These are phyloP conservation scores for Penicillium desertorum DNA, from an alignment of 495 filamentous ascomycete genomes.

Conservation along the genomic window DNA sequence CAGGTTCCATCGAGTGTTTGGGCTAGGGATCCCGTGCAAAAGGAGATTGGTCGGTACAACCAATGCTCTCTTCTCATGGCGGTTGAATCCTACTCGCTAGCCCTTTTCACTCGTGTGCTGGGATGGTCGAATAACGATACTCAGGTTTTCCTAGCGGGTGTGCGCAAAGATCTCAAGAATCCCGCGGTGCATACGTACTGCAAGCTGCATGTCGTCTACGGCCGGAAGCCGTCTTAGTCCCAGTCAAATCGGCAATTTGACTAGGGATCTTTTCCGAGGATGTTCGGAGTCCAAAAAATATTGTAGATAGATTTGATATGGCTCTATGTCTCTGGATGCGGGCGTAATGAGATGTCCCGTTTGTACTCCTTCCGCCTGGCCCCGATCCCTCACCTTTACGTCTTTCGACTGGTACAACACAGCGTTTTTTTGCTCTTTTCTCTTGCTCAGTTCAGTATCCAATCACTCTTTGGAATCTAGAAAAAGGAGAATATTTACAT, in stretches of 20 bases:
- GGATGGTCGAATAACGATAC: constrained; percentile 58
- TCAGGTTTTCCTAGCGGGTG: constrained; percentile 53
- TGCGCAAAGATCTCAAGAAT: constrained; percentile 54
- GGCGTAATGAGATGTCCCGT: not conserved
- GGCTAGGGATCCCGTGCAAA: constrained; percentile 45
- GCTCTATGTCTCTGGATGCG: not conserved
- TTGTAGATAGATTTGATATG: constrained; percentile 3
- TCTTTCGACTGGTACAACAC: constrained; percentile 1
- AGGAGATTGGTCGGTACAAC: constrained; percentile 46
- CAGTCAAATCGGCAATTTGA: constrained; percentile 17
- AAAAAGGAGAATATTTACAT: not conserved
- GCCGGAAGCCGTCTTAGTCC: constrained; percentile 27
- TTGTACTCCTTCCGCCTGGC: not conserved
- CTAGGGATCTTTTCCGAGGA: constrained; percentile 8
- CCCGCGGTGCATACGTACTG: constrained; percentile 49
- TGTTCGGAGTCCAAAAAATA: not conserved
- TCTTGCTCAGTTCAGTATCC: not conserved
- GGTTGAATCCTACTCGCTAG: constrained; percentile 43
- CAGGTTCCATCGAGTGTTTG: constrained; percentile 44
- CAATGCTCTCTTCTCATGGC: constrained; percentile 45
- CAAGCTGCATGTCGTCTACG: constrained; percentile 36
- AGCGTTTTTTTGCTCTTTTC: not conserved
- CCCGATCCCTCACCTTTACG: not conserved
- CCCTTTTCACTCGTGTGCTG: constrained; percentile 53
- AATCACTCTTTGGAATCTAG: not conserved